A percentile compares a stretch with the other conserved stretches of the same genome.
Evolutionary conservation across 208 protist genomes (phyloP).

Genomic region (Acanthamoeba culbertsoni): DNA sequence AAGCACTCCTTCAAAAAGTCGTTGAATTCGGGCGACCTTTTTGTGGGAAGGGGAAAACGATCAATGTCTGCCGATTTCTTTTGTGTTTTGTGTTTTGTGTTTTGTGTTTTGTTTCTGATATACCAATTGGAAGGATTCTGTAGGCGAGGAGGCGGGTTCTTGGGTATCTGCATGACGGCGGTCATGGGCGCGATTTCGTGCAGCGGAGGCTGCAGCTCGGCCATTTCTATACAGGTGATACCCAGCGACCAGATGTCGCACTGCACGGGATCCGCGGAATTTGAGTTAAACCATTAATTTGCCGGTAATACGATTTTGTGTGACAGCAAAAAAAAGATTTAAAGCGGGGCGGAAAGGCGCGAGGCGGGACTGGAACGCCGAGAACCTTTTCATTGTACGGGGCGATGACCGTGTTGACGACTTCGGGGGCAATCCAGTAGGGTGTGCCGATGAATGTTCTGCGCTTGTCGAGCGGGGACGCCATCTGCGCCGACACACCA

Average conservation of each 20-base stretch:
- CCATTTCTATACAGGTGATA: conserved; percentile 96
- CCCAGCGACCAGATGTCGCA: conserved; percentile 96
- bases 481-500: conserved; percentile 87
- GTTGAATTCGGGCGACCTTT: conserved; percentile 30
- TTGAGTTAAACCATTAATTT: no score
- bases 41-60: no score
- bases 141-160: conserved; percentile 70
- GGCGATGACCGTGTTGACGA: conserved; percentile 45
- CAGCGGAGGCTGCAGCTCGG: conserved; percentile 91
- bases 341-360: not conserved
- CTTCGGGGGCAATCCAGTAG: conserved; percentile 82
- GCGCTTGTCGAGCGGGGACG: conserved; percentile 84
- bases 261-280: no score
- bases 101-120: no score
- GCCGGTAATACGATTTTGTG: no score
- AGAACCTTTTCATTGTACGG: conserved; percentile 43
- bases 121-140: not conserved
- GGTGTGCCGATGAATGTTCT: conserved; percentile 82
- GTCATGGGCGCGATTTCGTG: conserved; percentile 88
- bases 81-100: no score
- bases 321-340: not conserved
- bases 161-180: conserved; percentile 80
- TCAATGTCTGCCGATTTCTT: no score
- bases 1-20: conserved; percentile 52
- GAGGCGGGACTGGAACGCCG: not conserved